A percentile compares a stretch with the other conserved stretches of the same genome.
These are phyloP conservation scores for Coffea canephora DNA, from an alignment of 257 asterid genomes.

Conservation along the genomic window DNA sequence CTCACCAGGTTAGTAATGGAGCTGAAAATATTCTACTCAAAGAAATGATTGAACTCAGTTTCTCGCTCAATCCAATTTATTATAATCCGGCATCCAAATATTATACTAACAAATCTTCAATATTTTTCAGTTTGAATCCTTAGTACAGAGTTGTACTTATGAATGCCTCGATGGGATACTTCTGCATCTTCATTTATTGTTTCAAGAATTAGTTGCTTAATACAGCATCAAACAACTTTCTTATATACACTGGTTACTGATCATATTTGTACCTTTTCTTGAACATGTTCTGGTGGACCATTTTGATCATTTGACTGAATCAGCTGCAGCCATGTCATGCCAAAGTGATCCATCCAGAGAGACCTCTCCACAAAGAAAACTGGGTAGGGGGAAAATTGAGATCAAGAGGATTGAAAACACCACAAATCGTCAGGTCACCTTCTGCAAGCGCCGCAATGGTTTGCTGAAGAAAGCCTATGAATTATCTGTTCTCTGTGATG, in stretches of 20 bases:
- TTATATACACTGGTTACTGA: background rate
- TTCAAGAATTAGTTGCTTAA: background rate
- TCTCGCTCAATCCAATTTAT: background rate
- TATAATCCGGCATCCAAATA: background rate
- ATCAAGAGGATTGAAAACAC: slow-evolving; percentile 97
- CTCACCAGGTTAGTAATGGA: slow-evolving; percentile 26
- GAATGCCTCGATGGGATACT: background rate
- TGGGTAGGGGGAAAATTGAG: slow-evolving; percentile 84
- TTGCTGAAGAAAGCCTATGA: slow-evolving; percentile 89
- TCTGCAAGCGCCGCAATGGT: slow-evolving; percentile 92
- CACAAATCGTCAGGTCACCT: slow-evolving; percentile 92
- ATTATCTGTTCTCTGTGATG: slow-evolving; percentile 90
- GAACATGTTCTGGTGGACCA: background rate
- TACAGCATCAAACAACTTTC: too few species aligned
- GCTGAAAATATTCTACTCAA: background rate
- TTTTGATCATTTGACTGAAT: background rate
- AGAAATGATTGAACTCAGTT: background rate
- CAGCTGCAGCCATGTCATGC: slow-evolving; percentile 47
- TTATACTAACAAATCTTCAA: background rate
- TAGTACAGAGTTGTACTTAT: too few species aligned
- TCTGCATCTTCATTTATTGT: background rate
- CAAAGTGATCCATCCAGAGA: slow-evolving; percentile 67
- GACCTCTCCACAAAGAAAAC: slow-evolving; percentile 58
- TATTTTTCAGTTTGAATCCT: background rate
- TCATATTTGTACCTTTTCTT: background rate